Percentiles rank a stretch among this genome's conserved stretches.
phyloP scores from a whole-genome alignment of 805 yeast species.

The Wickerhamomyces pijperi region DNA sequence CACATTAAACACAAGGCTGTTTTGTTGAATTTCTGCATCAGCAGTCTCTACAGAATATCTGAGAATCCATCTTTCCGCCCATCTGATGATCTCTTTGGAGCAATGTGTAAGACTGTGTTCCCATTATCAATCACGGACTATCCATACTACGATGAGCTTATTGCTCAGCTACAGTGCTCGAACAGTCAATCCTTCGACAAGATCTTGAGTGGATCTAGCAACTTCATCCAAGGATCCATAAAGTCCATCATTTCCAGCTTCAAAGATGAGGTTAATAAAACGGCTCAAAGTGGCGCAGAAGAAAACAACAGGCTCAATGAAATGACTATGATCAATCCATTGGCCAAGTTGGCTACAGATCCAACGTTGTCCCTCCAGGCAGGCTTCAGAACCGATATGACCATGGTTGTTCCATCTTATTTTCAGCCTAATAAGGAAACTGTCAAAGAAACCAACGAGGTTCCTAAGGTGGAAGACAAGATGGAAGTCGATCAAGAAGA shows the following conservation, averaged over 20 bases:
- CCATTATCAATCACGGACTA: constrained; percentile 18
- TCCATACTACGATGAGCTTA: constrained; percentile 16
- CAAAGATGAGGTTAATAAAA: constrained; percentile 9
- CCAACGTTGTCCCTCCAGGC: constrained; percentile 7
- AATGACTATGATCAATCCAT: constrained; percentile 21
- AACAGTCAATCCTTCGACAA: constrained; percentile 5
- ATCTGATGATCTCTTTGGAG: constrained; percentile 1
- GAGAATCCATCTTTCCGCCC: constrained; percentile 4
- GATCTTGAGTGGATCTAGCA: constrained; percentile 4
- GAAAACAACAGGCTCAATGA: constrained; percentile 14
- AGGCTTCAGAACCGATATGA: constrained; percentile 22
- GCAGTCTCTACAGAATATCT: constrained; percentile 12
- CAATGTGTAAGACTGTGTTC: constrained; percentile 9
- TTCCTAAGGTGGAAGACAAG: constrained; percentile 2
- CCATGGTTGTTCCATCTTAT: constrained; percentile 24
- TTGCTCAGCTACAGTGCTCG: constrained; percentile 8
- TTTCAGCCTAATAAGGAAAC: neutral
- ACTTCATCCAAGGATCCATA: constrained; percentile 13
- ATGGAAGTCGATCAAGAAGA: constrained; percentile 8
- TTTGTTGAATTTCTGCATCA: constrained; percentile 11
- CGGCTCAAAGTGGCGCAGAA: neutral
- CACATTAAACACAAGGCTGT: constrained; percentile 13
- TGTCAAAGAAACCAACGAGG: constrained; percentile 1
- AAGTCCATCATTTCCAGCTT: constrained; percentile 16
- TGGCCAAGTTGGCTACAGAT: constrained; percentile 6